Base-by-base conservation (phyloP, 345 rosid genomes). In the Aquilaria malaccensis region DNA sequence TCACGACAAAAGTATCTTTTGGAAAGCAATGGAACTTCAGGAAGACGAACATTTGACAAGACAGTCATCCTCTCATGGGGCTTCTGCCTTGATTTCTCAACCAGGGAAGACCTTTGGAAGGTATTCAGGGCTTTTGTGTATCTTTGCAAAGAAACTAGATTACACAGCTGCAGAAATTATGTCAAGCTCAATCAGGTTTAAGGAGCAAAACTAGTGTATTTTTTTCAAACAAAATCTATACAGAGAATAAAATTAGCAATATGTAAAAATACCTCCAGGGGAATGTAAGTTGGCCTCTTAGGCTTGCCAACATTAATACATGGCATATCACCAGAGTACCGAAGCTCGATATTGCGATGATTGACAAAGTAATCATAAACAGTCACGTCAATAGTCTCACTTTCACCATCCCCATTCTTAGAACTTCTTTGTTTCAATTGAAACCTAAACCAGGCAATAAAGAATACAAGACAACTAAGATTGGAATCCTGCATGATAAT, bases 21-120 rank as follows among this genome's bases (percentile, higher is more conserved):
- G 50, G 49, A 7, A 51, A 33, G 61, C 57, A 52, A 58, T 60
- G 59, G 43, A 2, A 55, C 41, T 45, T 6, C 11, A 2, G 45
- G 50, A 55, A 60, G 13, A 71, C 84, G 4, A 74, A 93, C 97
- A 61, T 75, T 74, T 31, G 95, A 77, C 65, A 89, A 76, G 15
- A 62, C 76, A 45, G n/a, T 47, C 97, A 93, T 93, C 71, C 97
- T 83, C 58, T 93, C 97, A 49, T 68, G 85, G 48, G 98, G 98
- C 79, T 84, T 93, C 76, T 93, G 97, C 73, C 98, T 84, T 15
- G 98, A 93, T 61, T 85, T 89, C 67, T 89, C 98, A 30, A 87
- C 97, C 49, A 93, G 73, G 2, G 95, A 70, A 70, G 97, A 74
- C 70, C 91, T 87, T 68, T 93, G 98, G n/a, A 81, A 64, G 15